Conservation (phyloP, 805 yeast species). For the Candida chauliodis region DNA sequence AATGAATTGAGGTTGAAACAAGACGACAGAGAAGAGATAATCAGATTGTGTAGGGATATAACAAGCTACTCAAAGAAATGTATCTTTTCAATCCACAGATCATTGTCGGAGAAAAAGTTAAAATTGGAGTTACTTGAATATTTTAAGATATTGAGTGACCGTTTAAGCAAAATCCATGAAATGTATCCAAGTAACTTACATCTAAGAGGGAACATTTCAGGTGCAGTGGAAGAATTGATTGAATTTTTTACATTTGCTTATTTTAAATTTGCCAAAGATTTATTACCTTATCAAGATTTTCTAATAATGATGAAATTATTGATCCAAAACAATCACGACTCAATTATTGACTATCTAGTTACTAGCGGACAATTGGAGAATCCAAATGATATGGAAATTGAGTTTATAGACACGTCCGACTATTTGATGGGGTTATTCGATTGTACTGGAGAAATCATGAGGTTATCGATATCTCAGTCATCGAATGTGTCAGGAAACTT, state of each 20-base stretch:
- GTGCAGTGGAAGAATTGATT: slow-evolving; percentile 24
- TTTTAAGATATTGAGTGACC: slow-evolving; percentile 11
- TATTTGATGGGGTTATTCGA: slow-evolving; percentile 40
- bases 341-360: neutral
- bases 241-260: slow-evolving; percentile 24
- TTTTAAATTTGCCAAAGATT: slow-evolving; percentile 11
- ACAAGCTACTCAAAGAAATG: slow-evolving; percentile 37
- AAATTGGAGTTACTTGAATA: slow-evolving; percentile 12
- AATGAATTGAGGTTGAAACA: slow-evolving; percentile 20
- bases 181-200: slow-evolving; percentile 13
- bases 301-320: slow-evolving; percentile 5
- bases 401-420: slow-evolving; percentile 19
- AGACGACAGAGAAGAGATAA: slow-evolving; percentile 30
- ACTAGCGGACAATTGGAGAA: neutral
- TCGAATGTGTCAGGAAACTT: slow-evolving; percentile 11
- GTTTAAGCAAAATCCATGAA: slow-evolving; percentile 8
- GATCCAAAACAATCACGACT: neutral
- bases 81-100: slow-evolving; percentile 22
- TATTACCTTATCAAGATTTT: slow-evolving; percentile 15
- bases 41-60: slow-evolving; percentile 33
- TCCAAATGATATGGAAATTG: neutral
- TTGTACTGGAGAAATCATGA: slow-evolving; percentile 41
- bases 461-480: slow-evolving; percentile 31
- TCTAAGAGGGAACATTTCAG: slow-evolving; percentile 18
- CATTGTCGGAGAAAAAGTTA: slow-evolving; percentile 3